Evolutionary conservation across 768 basidiomycete species (phyloP), one percentile per base, ranked within the genome.

Genomic region (Rhodotorula diobovata): DNA sequence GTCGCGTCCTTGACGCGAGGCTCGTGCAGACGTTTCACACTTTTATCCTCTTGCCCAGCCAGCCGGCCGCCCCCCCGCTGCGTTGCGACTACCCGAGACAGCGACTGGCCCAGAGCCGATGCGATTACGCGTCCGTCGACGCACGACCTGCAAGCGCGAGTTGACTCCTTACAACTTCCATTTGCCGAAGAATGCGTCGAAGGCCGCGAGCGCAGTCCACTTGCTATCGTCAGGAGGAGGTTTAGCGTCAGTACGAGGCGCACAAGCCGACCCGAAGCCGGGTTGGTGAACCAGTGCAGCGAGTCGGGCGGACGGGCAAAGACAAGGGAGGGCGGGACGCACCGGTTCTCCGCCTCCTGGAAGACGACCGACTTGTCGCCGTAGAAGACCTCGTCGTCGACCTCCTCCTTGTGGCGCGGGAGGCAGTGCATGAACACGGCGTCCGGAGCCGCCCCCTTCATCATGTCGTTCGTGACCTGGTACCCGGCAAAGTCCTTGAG

Each of bases 341-440:
- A 73, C 63, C 95, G 86, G 83, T 99, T 99, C 82, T 97, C 94
- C 0, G 93, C 89, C 81, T 93, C 93, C 25, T 87, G 89, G 85
- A 93, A 99, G 21, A 90, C 95, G 56, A 96, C 86, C 25, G 90
- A 93, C 57, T 93, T 87, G 48, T 89, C 86, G 15, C 93, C 91
- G 79, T 97, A 96, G 80, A 97, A 97, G 28, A 98, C 93, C 83
- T 95, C 92, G 78, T 98, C 93, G 79, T 97, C 90, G 57, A 99
- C 95, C 80, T 99, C 95, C 73, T 96, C 84, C 55, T 85, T 81
- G 82, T 99, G 96, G 70, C 95, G 85, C 35, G 96, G 96, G 34
- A 99, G 84, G 80, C 95, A 98, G 78, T 99, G 96, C 81, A 98
- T 81, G 85, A 98, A 97, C 80, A 89, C 71, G 68, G 73, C 77